These are phyloP conservation scores for Mycena galopus DNA, from an alignment of 768 basidiomycete genomes.

Conservation along the genomic window DNA sequence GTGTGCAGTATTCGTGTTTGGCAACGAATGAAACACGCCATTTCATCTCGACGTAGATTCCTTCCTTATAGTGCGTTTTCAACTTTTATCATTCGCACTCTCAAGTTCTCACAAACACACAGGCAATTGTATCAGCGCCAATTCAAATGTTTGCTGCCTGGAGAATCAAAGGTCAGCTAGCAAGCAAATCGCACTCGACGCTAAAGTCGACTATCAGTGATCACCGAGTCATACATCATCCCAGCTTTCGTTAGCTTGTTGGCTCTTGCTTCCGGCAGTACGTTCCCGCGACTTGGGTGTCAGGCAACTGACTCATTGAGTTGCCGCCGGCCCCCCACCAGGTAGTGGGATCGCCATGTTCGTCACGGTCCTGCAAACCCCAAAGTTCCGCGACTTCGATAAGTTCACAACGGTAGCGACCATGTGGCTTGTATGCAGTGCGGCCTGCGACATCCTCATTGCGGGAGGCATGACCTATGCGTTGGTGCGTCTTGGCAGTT, in stretches of 20 bases:
- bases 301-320: not conserved
- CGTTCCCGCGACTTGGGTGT: not conserved
- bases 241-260: not conserved
- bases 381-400: not conserved
- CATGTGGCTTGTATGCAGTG: not conserved
- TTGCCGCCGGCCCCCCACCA: conserved; percentile 4
- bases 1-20: not conserved
- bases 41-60: conserved; percentile 7
- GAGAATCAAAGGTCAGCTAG: conserved; percentile 1
- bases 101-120: not conserved
- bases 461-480: not conserved
- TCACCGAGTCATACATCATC: not conserved
- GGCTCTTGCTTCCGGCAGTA: not conserved
- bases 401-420: not conserved
- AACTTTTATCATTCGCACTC: not conserved
- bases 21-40: not conserved
- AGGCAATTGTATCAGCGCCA: too few species aligned
- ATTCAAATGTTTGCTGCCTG: conserved; percentile 1
- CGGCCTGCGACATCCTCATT: conserved; percentile 1
- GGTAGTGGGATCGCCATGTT: conserved; percentile 1
- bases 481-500: conserved; percentile 1
- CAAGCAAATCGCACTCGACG: not conserved
- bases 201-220: not conserved
- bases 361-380: not conserved
- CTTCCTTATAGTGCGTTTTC: not conserved